Percentiles rank a stretch among this genome's conserved stretches.
phyloP scores from a whole-genome alignment of 768 basidiomycete species.

The Kwoniella dendrophila region DNA sequence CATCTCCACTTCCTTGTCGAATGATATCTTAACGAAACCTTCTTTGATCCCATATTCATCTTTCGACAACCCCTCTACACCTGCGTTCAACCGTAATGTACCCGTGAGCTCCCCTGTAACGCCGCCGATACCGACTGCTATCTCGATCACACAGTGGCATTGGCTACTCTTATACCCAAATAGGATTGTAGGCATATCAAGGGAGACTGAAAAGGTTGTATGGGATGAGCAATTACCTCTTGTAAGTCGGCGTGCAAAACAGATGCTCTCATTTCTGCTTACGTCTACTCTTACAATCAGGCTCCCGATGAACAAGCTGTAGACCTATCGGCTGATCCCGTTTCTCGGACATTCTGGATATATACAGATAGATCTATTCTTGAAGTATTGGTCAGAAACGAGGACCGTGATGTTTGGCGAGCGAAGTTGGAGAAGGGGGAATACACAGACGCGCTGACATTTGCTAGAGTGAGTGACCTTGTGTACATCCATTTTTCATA shows the following conservation, averaged over 20 bases:
- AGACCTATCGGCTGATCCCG: conserved; percentile 79
- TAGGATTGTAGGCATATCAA: conserved; percentile 73
- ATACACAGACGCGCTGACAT: conserved; percentile 75
- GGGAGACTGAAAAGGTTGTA: conserved; percentile 74
- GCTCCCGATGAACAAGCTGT: conserved; percentile 72
- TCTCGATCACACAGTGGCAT: conserved; percentile 88
- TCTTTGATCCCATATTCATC: conserved; percentile 51
- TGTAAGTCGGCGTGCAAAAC: conserved; percentile 59
- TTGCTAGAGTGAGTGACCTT: conserved; percentile 70
- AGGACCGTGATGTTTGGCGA: conserved; percentile 93
- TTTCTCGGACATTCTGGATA: conserved; percentile 89
- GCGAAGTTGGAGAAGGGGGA: conserved; percentile 77
- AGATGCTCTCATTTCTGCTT: conserved; percentile 4
- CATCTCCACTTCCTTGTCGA: conserved; percentile 78
- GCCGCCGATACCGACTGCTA: conserved; percentile 67
- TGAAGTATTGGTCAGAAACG: conserved; percentile 80
- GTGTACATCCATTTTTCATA: background rate
- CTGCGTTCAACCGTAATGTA: conserved; percentile 32
- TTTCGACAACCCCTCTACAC: conserved; percentile 33
- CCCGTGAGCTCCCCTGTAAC: conserved; percentile 20
- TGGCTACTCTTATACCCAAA: conserved; percentile 82
- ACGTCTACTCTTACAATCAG: conserved; percentile 57
- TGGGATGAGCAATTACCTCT: conserved; percentile 83
- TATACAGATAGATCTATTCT: conserved; percentile 86
- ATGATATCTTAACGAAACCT: conserved; percentile 58